These are phyloP conservation scores for Cylindrotheca closterium DNA, from an alignment of 108 stramenopile genomes.

Conservation along the genomic window DNA sequence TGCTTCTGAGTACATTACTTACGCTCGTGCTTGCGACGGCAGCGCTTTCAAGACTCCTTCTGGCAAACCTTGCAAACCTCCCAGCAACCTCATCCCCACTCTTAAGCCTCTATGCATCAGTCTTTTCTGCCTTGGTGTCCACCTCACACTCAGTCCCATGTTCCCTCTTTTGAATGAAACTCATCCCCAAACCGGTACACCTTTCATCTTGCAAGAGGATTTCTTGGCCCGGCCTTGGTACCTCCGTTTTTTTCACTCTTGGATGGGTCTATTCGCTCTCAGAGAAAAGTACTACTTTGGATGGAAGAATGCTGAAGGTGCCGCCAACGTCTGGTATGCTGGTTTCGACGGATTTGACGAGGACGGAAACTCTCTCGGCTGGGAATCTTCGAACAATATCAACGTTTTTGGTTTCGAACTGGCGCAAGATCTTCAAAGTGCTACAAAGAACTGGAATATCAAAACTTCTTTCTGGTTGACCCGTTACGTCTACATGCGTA, in stretches of 20 bases:
- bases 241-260: constrained; percentile 65
- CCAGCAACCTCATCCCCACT: constrained; percentile 75
- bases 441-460: constrained; percentile 94
- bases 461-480: constrained; percentile 92
- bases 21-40: constrained; percentile 76
- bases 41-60: constrained; percentile 60
- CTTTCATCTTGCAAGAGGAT: constrained; percentile 56
- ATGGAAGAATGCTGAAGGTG: constrained; percentile 94
- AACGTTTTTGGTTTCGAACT: constrained; percentile 93
- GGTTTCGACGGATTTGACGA: constrained; percentile 92
- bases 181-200: constrained; percentile 78
- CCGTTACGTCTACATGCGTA: constrained; percentile 95
- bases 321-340: constrained; percentile 90
- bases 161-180: constrained; percentile 78
- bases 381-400: constrained; percentile 89
- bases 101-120: constrained; percentile 69
- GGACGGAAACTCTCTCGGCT: constrained; percentile 83
- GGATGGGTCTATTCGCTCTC: constrained; percentile 82
- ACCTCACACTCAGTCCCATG: constrained; percentile 64
- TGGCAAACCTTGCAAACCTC: constrained; percentile 76
- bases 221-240: constrained; percentile 66
- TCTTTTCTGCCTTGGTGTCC: constrained; percentile 68
- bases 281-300: constrained; percentile 98
- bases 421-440: constrained; percentile 77
- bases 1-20: constrained; percentile 81